These are phyloP conservation scores for Aulographum hederae DNA, from an alignment of 2,329 filamentous ascomycete genomes.

Conservation along the genomic window DNA sequence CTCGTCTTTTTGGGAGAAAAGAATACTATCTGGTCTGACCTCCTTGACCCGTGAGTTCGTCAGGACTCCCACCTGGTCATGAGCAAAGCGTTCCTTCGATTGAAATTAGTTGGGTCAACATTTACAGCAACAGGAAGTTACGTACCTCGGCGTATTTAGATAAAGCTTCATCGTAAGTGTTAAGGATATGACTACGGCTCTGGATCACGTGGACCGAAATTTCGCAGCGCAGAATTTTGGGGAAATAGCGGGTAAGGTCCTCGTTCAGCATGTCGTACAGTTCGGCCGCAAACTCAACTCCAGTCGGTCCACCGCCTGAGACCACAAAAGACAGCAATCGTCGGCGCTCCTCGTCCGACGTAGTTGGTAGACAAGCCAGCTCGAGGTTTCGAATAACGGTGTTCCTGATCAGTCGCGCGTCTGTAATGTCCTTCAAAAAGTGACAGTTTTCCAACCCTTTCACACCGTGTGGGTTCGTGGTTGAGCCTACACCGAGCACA, in stretches of 20 bases:
- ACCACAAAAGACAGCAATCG: conserved; percentile 89
- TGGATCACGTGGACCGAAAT: conserved; percentile 97
- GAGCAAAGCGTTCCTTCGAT: conserved; percentile 56
- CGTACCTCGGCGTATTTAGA: conserved; percentile 61
- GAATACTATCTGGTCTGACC: conserved; percentile 63
- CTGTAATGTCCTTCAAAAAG: conserved; percentile 88
- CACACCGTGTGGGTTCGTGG: conserved; percentile 88
- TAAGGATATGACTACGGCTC: conserved; percentile 83
- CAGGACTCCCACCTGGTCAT: conserved; percentile 78
- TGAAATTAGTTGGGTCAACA: too few relatives aligned
- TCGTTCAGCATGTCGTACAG: conserved; percentile 94
- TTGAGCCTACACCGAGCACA: conserved; percentile 75
- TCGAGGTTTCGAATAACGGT: conserved; percentile 80
- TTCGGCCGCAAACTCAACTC: conserved; percentile 94
- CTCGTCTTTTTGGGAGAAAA: conserved; percentile 69
- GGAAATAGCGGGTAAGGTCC: conserved; percentile 69
- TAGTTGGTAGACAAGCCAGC: conserved; percentile 80
- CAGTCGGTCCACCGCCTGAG: conserved; percentile 85
- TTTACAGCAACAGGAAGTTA: conserved; percentile 1
- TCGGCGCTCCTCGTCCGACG: conserved; percentile 67
- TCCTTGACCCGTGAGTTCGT: conserved; percentile 90
- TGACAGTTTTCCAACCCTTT: conserved; percentile 85
- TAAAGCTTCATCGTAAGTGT: conserved; percentile 92
- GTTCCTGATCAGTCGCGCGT: conserved; percentile 79
- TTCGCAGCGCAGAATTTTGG: conserved; percentile 81